These are phyloP conservation scores for Quercus agrifolia DNA, from an alignment of 306 rosid genomes.

Conservation along the genomic window DNA sequence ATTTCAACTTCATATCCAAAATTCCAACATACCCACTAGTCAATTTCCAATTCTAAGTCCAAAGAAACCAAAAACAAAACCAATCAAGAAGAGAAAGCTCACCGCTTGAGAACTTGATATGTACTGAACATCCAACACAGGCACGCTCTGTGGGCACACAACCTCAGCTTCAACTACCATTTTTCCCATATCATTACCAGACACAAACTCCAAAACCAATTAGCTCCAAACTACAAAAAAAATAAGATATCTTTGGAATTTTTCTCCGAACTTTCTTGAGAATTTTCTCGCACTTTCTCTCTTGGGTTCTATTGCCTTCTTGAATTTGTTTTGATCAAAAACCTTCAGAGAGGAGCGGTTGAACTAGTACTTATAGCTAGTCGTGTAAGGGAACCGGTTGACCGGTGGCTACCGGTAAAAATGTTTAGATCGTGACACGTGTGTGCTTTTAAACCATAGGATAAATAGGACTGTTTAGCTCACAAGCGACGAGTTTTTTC, in stretches of 20 bases:
- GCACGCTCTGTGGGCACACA: constrained; percentile 50
- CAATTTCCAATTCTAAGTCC: not conserved
- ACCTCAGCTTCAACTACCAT: constrained; percentile 81
- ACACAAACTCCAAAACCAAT: not conserved
- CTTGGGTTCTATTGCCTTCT: not conserved
- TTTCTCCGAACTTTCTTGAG: too few species aligned
- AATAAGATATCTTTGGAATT: not conserved
- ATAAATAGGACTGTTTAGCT: not conserved
- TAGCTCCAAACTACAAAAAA: constrained; percentile 4
- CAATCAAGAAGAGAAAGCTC: constrained; percentile 26
- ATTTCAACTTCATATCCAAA: not conserved
- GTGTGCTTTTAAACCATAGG: constrained; percentile 8
- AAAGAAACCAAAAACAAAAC: not conserved
- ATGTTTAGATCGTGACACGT: constrained; percentile 32
- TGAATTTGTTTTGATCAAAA: constrained; percentile 5
- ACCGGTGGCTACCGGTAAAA: constrained; percentile 62
- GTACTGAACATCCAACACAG: constrained; percentile 53
- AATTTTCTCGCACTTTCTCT: constrained; percentile 26
- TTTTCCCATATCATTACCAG: constrained; percentile 20
- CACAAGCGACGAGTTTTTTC: constrained; percentile 19
- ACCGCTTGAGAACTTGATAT: constrained; percentile 54
- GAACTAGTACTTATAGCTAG: constrained; percentile 28
- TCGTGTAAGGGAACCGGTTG: constrained; percentile 10
- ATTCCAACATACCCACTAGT: not conserved
- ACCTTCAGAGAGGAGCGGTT: not conserved